A percentile compares a stretch with the other conserved stretches of the same genome.
These are phyloP conservation scores for Podaxis mareebaensis DNA, from an alignment of 768 basidiomycete genomes.

Conservation along the genomic window DNA sequence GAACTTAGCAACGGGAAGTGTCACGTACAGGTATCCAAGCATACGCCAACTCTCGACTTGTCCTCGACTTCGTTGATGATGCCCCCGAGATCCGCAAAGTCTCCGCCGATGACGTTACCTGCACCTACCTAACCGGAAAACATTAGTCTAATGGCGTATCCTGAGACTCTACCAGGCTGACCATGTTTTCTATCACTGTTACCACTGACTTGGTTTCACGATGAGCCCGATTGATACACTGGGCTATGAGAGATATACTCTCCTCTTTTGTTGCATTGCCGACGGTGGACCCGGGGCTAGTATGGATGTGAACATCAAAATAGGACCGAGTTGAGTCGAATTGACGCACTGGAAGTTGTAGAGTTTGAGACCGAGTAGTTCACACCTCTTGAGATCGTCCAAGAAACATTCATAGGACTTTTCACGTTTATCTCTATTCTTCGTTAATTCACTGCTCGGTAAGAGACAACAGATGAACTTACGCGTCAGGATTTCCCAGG, in stretches of 20 bases:
- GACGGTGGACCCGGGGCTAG: constrained; percentile 80
- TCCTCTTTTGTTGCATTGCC: constrained; percentile 62
- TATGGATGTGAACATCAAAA: not conserved
- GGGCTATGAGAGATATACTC: constrained; percentile 65
- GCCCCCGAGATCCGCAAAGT: constrained; percentile 62
- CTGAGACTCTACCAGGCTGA: constrained; percentile 19
- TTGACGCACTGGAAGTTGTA: constrained; percentile 84
- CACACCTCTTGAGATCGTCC: constrained; percentile 80
- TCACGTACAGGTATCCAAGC: constrained; percentile 78
- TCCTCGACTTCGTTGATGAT: constrained; percentile 74
- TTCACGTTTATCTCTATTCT: constrained; percentile 58
- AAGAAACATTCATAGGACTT: constrained; percentile 80
- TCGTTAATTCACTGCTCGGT: not conserved
- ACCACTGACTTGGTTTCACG: constrained; percentile 54
- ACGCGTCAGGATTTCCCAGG: constrained; percentile 79
- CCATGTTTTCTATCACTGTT: constrained; percentile 86
- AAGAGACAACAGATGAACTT: constrained; percentile 22
- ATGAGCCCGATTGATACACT: constrained; percentile 76
- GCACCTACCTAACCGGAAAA: constrained; percentile 60
- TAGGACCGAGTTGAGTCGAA: not conserved
- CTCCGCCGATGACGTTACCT: constrained; percentile 75
- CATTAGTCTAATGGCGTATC: not conserved
- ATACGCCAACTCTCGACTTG: constrained; percentile 77
- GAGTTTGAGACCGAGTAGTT: constrained; percentile 66
- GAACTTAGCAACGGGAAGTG: not conserved